These are phyloP conservation scores for Balamuthia mandrillaris DNA, from an alignment of 208 protist species.

Conservation along the genomic window DNA sequence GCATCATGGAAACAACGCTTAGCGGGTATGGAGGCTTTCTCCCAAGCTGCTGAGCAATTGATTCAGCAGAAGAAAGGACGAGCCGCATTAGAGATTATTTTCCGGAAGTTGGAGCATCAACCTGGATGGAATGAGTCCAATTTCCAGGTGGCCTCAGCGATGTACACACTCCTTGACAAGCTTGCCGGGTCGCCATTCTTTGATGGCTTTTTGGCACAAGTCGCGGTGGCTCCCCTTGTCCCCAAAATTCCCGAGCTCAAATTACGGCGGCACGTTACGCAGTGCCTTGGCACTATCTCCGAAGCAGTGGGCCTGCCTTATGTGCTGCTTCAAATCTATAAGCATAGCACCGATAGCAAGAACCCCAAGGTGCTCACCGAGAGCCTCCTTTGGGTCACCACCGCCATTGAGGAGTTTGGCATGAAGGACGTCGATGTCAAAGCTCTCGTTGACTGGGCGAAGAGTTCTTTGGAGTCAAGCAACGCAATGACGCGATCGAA, in stretches of 20 bases:
- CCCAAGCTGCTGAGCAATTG: background rate
- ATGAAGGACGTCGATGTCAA: slow-evolving; percentile 1
- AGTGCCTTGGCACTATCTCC: background rate
- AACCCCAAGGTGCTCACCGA: slow-evolving; percentile 35
- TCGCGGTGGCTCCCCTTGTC: background rate
- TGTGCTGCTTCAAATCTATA: slow-evolving; percentile 26
- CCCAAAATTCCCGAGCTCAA: slow-evolving; percentile 59
- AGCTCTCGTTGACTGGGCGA: background rate
- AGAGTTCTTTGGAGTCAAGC: slow-evolving; percentile 11
- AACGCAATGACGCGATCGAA: slow-evolving; percentile 16
- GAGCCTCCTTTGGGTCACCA: background rate
- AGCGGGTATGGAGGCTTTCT: background rate
- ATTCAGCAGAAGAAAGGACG: slow-evolving; percentile 13
- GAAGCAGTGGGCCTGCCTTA: slow-evolving; percentile 32
- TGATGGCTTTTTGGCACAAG: background rate
- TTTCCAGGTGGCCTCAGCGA: background rate
- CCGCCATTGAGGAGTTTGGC: slow-evolving; percentile 35
- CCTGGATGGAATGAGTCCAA: slow-evolving; percentile 32
- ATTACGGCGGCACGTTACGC: background rate
- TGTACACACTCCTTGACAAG: background rate
- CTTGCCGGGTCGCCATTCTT: background rate
- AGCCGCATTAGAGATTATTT: background rate
- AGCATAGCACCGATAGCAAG: slow-evolving; percentile 21
- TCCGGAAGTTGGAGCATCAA: slow-evolving; percentile 9
- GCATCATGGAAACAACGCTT: background rate